A percentile compares a stretch with the other conserved stretches of the same genome.
These are phyloP conservation scores for Dillenia turbinata DNA, from an alignment of 164 flowering plant species.

Conservation along the genomic window DNA sequence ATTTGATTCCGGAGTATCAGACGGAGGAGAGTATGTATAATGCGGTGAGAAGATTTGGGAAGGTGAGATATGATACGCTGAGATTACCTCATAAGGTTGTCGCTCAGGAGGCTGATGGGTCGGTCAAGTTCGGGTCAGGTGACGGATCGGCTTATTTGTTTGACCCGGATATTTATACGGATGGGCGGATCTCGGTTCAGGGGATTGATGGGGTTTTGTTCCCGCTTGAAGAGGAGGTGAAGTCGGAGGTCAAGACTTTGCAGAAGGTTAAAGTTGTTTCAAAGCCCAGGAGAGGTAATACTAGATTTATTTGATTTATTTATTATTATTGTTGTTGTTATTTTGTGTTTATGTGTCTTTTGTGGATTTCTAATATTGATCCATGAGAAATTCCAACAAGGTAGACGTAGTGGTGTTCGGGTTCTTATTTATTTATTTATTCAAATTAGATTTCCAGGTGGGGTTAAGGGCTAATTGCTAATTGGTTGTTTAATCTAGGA, in stretches of 20 bases:
- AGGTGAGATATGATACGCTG: conserved; percentile 40
- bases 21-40: conserved; percentile 69
- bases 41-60: conserved; percentile 47
- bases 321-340: too few relatives aligned
- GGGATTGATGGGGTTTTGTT: conserved; percentile 49
- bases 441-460: too few relatives aligned
- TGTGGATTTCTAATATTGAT: too few relatives aligned
- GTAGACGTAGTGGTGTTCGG: too few relatives aligned
- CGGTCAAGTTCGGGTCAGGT: conserved; percentile 42
- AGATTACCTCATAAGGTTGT: conserved; percentile 37
- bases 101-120: conserved; percentile 53
- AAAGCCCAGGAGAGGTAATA: conserved; percentile 28
- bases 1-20: conserved; percentile 51
- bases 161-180: conserved; percentile 53
- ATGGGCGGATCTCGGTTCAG: conserved; percentile 54
- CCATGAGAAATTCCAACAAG: too few relatives aligned
- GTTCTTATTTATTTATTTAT: too few relatives aligned
- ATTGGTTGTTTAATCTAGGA: too few relatives aligned
- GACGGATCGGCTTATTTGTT: conserved; percentile 39
- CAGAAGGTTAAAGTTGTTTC: conserved; percentile 5
- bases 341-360: too few relatives aligned
- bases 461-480: too few relatives aligned
- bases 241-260: not conserved
- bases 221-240: conserved; percentile 24
- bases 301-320: too few relatives aligned